Conservation (phyloP, 2,329 filamentous ascomycete species). For the Hymenoscyphus repandus region DNA sequence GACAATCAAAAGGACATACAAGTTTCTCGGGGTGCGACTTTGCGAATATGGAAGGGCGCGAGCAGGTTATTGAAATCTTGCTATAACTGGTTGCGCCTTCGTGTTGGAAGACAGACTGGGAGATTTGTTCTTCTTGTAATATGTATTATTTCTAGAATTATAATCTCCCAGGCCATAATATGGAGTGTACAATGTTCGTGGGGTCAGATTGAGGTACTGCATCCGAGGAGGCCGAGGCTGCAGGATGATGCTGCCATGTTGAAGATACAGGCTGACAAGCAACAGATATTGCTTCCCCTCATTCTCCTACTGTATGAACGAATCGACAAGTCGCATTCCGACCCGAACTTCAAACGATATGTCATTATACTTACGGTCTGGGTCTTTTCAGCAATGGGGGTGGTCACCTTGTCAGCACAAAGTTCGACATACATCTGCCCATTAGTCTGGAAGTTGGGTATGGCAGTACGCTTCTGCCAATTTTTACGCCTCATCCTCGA, state of each 20-base stretch:
- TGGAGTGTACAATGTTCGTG: slow-evolving; percentile 8
- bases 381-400: slow-evolving; percentile 1
- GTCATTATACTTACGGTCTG: not conserved
- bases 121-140: slow-evolving; percentile 1
- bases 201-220: slow-evolving; percentile 10
- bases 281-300: slow-evolving; percentile 10
- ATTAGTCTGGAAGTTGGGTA: not conserved
- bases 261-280: not conserved
- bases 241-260: too few relatives aligned
- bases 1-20: not conserved
- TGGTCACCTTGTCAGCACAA: slow-evolving; percentile 2
- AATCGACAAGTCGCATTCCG: not conserved
- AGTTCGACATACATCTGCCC: slow-evolving; percentile 14
- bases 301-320: slow-evolving; percentile 8
- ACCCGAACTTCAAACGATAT: slow-evolving; percentile 2
- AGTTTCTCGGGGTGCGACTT: not conserved
- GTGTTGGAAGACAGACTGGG: not conserved
- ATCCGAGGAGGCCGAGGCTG: not conserved
- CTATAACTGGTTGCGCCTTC: not conserved
- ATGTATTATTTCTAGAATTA: slow-evolving; percentile 5
- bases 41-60: not conserved
- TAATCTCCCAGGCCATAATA: slow-evolving; percentile 7
- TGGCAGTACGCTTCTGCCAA: slow-evolving; percentile 5
- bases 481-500: slow-evolving; percentile 8
- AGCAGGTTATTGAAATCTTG: too few relatives aligned